phyloP scores from a whole-genome alignment of 441 rosid genomes.

The Flueggea neowawraea region DNA sequence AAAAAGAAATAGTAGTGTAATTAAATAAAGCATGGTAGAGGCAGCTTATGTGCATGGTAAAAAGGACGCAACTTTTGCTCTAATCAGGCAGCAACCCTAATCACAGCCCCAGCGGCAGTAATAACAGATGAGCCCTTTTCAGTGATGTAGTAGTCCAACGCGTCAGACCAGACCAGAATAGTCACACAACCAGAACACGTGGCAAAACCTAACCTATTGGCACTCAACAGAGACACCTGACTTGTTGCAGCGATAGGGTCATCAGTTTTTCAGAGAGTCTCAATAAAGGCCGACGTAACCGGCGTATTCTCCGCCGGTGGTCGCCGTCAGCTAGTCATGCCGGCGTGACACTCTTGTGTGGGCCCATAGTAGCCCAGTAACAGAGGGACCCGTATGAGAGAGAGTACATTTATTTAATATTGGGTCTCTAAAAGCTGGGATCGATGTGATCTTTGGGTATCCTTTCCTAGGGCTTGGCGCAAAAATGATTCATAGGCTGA shows the following conservation, averaged over 20 bases:
- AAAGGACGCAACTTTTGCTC: too few species aligned
- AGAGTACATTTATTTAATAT: constrained; percentile 1
- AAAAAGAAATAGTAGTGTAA: too few species aligned
- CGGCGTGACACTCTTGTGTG: constrained; percentile 11
- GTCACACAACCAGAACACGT: constrained; percentile 6
- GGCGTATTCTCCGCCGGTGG: constrained; percentile 23
- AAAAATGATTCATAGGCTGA: too few species aligned
- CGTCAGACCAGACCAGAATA: neutral
- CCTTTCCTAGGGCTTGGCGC: too few species aligned
- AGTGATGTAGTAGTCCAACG: neutral
- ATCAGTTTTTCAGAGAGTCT: neutral
- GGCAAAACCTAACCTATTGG: constrained; percentile 1
- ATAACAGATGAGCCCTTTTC: neutral
- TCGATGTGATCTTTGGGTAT: too few species aligned
- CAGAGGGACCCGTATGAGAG: neutral
- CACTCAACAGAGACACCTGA: constrained; percentile 8
- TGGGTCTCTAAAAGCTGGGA: neutral
- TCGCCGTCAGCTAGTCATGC: constrained; percentile 19
- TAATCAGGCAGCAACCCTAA: neutral
- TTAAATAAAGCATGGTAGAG: too few species aligned
- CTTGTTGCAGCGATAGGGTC: neutral
- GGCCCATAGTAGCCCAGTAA: neutral
- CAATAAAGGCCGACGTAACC: neutral
- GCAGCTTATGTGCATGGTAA: too few species aligned
- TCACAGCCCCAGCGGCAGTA: too few species aligned